Base-by-base conservation (phyloP, 2,329 filamentous ascomycete genomes). In the Pyricularia pennisetigena region DNA sequence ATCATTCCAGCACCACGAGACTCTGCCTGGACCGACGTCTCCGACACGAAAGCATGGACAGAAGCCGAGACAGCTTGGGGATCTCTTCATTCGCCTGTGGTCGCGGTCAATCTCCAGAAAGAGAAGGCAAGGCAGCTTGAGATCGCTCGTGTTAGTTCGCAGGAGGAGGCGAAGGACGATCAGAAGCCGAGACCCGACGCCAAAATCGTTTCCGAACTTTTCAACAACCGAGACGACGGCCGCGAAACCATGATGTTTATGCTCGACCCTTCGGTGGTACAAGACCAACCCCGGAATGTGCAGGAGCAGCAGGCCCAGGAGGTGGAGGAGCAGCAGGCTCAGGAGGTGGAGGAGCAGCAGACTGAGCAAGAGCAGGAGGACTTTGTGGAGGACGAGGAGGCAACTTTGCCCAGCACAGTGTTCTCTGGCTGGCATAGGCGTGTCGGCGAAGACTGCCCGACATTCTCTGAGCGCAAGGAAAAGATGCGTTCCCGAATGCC, bases 361-460 rank as follows among this genome's bases (percentile, higher is more conserved):
- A 4, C 8, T 16, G 26, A 62, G 59, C 59, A 28, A 16, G 59
- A 20, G 23, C 20, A 8, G 54, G 54, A 28, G 24, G 24, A 14
- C 12, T 26, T 20, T 16, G 10, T 73, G 72, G 65, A 74, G 3
- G 75, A 78, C 59, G 72, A 72, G 0, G 73, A 76, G 16, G 69
- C 72, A 9, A 71, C 70, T 26, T 68, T 71, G 7, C 59, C 68
- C 35, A 32, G 14, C 29, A 28, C 67, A 70, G 24, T 69, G 70
- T 23, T 74, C 73, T 10, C 70, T 70, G 24, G 66, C 57, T 88
- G 86, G 81, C 85, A 89, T 73, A 81, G 79, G 49, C 84, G 86
- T 2, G 78, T 89, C 65, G 87, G 87, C 28, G 85, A 89, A 63
- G 78, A 83, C 26, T 83, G 83, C 68, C 85, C 85, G 26, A 82